phyloP scores from a whole-genome alignment of 1,139 yeast species.

The Candida pseudoviswanathii region DNA sequence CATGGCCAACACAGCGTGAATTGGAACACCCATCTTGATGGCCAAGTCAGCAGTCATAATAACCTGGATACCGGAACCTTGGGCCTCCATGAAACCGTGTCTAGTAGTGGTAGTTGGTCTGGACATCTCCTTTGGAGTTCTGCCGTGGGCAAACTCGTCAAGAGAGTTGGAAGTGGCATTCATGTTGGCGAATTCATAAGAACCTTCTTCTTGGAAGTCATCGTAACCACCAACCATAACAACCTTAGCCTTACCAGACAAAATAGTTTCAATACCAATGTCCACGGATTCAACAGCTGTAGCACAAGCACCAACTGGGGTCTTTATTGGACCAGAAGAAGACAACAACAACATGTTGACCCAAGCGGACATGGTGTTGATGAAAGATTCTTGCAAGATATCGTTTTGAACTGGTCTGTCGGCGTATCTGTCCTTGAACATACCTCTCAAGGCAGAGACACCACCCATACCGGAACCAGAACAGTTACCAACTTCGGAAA shows the following conservation, averaged over 20 bases:
- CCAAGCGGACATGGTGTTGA: constrained; percentile 99
- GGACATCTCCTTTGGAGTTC: constrained; percentile 98
- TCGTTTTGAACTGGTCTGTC: constrained; percentile 96
- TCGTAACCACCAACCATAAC: constrained; percentile 98
- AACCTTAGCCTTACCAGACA: constrained; percentile 91
- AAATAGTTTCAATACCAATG: constrained; percentile 89
- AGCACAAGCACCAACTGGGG: constrained; percentile 99
- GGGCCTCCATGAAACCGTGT: constrained; percentile 99
- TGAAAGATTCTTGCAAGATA: constrained; percentile 94
- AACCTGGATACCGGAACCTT: constrained; percentile 98
- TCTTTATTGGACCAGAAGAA: constrained; percentile 98
- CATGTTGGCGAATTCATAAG: constrained; percentile 98
- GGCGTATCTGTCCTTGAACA: constrained; percentile 92
- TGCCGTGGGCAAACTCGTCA: constrained; percentile 89
- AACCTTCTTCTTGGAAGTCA: constrained; percentile 99
- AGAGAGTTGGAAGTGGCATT: constrained; percentile 92
- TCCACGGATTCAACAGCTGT: constrained; percentile 98
- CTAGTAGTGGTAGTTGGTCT: constrained; percentile 97
- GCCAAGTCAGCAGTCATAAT: constrained; percentile 96
- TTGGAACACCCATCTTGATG: constrained; percentile 97
- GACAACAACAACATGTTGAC: constrained; percentile 96
- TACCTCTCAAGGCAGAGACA: constrained; percentile 93
- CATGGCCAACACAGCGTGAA: constrained; percentile 91
- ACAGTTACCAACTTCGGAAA: constrained; percentile 98
- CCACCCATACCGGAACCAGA: constrained; percentile 99